phyloP scores from a whole-genome alignment of 805 yeast genomes.

The Starmerella sirachaensis region DNA sequence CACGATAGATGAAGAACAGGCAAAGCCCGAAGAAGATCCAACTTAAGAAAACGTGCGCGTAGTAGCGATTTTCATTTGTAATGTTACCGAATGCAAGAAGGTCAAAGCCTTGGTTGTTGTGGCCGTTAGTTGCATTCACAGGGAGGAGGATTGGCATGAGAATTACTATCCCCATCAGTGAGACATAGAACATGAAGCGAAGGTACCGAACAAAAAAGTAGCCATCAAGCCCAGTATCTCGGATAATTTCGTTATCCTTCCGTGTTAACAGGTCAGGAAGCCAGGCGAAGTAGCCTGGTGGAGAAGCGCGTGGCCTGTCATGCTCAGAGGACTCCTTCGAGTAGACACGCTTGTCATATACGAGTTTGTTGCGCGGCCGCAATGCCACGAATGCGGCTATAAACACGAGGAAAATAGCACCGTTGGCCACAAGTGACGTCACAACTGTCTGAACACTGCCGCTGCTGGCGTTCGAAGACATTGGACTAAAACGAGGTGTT shows the following conservation, averaged over 20 bases:
- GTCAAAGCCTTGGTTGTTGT: constrained; percentile 54
- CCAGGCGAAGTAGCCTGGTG: constrained; percentile 63
- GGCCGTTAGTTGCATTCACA: constrained; percentile 54
- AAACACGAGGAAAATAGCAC: constrained; percentile 52
- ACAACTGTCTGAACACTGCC: constrained; percentile 40
- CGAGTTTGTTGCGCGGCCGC: constrained; percentile 54
- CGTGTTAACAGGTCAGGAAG: constrained; percentile 47
- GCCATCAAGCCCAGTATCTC: constrained; percentile 90
- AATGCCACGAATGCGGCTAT: constrained; percentile 50
- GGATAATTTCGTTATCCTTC: constrained; percentile 62
- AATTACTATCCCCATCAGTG: constrained; percentile 43
- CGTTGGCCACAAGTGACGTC: constrained; percentile 58
- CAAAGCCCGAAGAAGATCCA: constrained; percentile 67
- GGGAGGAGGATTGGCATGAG: constrained; percentile 68
- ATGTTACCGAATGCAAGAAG: constrained; percentile 69
- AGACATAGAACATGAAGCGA: constrained; percentile 40
- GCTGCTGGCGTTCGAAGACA: constrained; percentile 8
- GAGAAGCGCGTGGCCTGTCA: constrained; percentile 55
- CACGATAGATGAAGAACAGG: constrained; percentile 68
- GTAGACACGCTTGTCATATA: constrained; percentile 73
- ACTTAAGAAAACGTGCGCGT: constrained; percentile 72
- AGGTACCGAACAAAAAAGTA: constrained; percentile 78
- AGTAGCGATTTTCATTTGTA: constrained; percentile 47
- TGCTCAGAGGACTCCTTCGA: constrained; percentile 39
- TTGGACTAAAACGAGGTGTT: too few relatives aligned